phyloP scores from a whole-genome alignment of 805 yeast genomes.

The Wickerhamiella allomyrinae region DNA sequence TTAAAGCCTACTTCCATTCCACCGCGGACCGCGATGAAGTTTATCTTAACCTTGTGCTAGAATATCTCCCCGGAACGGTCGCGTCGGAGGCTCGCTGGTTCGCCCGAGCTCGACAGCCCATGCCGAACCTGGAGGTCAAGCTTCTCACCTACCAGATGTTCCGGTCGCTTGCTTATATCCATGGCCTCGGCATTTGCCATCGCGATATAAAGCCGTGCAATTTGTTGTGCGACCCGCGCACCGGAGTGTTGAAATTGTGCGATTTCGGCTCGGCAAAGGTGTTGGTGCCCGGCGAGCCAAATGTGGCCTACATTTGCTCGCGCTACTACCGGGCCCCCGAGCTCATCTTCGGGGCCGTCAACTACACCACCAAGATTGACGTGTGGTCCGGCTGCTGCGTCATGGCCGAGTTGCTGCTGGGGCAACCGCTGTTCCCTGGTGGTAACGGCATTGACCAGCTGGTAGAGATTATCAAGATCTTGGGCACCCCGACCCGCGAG shows the following conservation, averaged over 20 bases:
- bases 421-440: conserved; percentile 96
- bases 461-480: conserved; percentile 87
- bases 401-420: conserved; percentile 88
- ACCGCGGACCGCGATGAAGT: conserved; percentile 64
- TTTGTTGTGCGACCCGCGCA: conserved; percentile 68
- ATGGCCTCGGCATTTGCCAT: conserved; percentile 63
- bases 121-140: conserved; percentile 86
- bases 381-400: conserved; percentile 98
- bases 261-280: conserved; percentile 95
- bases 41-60: conserved; percentile 78
- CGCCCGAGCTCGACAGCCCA: conserved; percentile 37
- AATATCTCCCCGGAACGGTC: conserved; percentile 89
- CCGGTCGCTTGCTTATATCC: conserved; percentile 65
- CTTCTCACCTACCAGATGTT: conserved; percentile 73
- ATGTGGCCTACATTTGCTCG: conserved; percentile 91
- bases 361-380: conserved; percentile 92
- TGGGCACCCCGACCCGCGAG: conserved; percentile 89
- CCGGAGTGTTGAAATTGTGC: conserved; percentile 78
- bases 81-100: conserved; percentile 80
- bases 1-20: conserved; percentile 75
- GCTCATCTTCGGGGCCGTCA: conserved; percentile 90
- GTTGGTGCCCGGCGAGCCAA: conserved; percentile 78
- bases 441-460: conserved; percentile 95
- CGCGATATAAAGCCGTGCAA: conserved; percentile 89
- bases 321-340: conserved; percentile 97